Base-by-base conservation (phyloP, 306 rosid genomes). In the Cicer yamashitae region DNA sequence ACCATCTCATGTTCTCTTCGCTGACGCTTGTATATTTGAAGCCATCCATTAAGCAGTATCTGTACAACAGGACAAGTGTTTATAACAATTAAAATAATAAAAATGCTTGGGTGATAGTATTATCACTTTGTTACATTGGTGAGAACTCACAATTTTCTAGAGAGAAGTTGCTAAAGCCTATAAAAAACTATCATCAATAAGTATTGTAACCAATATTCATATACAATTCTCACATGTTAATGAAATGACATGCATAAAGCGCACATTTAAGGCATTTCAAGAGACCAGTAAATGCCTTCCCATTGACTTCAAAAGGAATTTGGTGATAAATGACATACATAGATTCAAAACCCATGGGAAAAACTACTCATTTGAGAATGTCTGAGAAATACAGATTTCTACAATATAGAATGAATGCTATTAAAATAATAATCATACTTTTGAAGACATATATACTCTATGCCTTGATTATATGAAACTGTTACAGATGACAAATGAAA, bases 1-100 rank as follows among this genome's bases (percentile, higher is more conserved):
- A 94, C 96, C 98, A 94, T 85, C 88, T 94, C 98, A 64, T 94
- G 97, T 81, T 91, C 91, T 85, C 85, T 91, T 60, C 97, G 81
- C 56, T 91, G 91, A 67, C 87, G 94, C 83, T 78, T 90, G 87
- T 41, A 91, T 79, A 91, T 87, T 69, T 87, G 93, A 84, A 88
- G 94, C 97, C 98, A 94, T 68, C 88, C 98, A 66, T 85, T 94
- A 75, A 91, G 97, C 72, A 91, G 82, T 37, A 87, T 90, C 98
- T 94, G 77, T 12, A 69, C 34, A 72, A 76, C 59, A 15, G 53
- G 3, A 45, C 48, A 39, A 40, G 69, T 63, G 50, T 45, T 53
- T 73, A 43, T 43, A 73, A 62, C 13, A 45, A 54, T 82, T 77
- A 78, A 20, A 79, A 76, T 67, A 73, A 51, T 15, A 22, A 54